phyloP scores from a whole-genome alignment of 192 early-diverging fungal species.

The Hyaloraphidium curvatum region DNA sequence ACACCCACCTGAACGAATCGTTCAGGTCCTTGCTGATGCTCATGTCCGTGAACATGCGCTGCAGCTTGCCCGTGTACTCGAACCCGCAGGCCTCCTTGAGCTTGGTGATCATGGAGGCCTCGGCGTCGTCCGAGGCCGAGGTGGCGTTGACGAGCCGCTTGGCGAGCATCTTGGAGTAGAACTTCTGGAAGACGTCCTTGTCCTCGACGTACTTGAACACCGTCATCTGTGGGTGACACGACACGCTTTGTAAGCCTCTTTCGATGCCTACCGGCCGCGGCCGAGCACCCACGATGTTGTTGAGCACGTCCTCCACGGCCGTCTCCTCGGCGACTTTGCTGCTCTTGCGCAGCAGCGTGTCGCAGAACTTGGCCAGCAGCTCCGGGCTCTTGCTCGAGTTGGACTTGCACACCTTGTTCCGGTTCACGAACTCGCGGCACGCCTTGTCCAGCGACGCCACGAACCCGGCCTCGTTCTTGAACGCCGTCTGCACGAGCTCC shows the following conservation, averaged over 20 bases:
- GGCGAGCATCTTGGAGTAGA: conserved; percentile 82
- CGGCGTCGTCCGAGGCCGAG: conserved; percentile 78
- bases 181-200: conserved; percentile 97
- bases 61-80: conserved; percentile 85
- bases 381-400: conserved; percentile 58
- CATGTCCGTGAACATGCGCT: conserved; percentile 94
- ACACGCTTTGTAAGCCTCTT: background rate
- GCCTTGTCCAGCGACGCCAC: conserved; percentile 83
- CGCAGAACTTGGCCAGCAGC: conserved; percentile 75
- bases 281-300: conserved; percentile 39
- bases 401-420: conserved; percentile 60
- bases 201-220: conserved; percentile 93
- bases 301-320: conserved; percentile 48
- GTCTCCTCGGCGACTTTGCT: conserved; percentile 50
- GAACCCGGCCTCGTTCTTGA: conserved; percentile 68
- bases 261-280: background rate
- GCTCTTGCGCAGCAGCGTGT: conserved; percentile 72
- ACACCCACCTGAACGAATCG: conserved; percentile 63
- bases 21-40: conserved; percentile 76
- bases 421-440: conserved; percentile 84
- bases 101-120: conserved; percentile 85
- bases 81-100: conserved; percentile 82
- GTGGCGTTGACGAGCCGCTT: conserved; percentile 77
- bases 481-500: conserved; percentile 53
- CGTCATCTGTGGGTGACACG: conserved; percentile 39